These are phyloP conservation scores for Mycena galopus DNA, from an alignment of 768 basidiomycete species.

Conservation along the genomic window DNA sequence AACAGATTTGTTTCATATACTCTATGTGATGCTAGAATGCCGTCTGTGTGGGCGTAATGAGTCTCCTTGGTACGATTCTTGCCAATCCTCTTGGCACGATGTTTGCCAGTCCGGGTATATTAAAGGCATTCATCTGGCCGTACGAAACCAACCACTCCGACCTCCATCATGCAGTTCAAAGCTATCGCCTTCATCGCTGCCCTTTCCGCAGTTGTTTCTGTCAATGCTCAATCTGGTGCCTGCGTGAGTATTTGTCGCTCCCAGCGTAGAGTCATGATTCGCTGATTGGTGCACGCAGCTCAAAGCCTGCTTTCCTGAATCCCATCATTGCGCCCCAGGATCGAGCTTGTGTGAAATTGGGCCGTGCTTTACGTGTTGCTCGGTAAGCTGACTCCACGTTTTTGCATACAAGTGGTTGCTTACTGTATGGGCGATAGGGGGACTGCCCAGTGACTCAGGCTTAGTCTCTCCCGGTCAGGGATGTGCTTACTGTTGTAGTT, in stretches of 20 bases:
- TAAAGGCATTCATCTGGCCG: not conserved
- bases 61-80: not conserved
- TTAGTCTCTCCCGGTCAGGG: too few relatives aligned
- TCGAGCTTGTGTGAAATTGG: not conserved
- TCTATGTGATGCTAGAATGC: too few relatives aligned
- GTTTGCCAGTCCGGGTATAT: not conserved
- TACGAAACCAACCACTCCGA: not conserved
- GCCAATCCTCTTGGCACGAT: not conserved
- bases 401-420: not conserved
- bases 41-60: not conserved
- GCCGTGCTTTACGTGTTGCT: not conserved
- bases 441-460: too few relatives aligned
- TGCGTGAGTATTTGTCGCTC: not conserved
- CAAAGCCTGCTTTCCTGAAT: not conserved
- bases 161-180: constrained; percentile 1
- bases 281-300: not conserved
- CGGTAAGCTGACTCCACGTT: not conserved
- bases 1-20: too few relatives aligned
- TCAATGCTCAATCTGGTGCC: not conserved
- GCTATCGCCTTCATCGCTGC: too few relatives aligned
- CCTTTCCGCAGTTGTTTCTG: too few relatives aligned
- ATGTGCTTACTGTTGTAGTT: too few relatives aligned
- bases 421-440: not conserved
- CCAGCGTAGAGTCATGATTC: not conserved
- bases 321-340: not conserved